Conservation (phyloP, 2,329 filamentous ascomycete genomes). For the Ambrosiella beaveri region DNA sequence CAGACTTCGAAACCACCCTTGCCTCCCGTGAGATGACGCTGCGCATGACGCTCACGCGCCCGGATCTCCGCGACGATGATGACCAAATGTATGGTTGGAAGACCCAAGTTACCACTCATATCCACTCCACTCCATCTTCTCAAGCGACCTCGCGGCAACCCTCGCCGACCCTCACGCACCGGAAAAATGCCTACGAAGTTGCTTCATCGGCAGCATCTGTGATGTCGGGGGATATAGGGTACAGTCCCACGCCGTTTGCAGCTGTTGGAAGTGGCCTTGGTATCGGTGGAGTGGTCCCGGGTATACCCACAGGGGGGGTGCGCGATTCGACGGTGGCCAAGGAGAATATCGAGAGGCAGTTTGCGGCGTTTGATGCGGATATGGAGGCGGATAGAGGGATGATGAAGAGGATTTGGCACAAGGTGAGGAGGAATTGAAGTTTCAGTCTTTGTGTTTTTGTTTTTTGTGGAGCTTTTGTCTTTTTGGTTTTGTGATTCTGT, state of each 20-base stretch:
- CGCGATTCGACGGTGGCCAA: conserved; percentile 23
- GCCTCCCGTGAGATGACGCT: conserved; percentile 67
- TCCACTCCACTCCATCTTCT: conserved; percentile 3
- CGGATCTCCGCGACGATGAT: conserved; percentile 64
- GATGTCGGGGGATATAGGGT: not conserved
- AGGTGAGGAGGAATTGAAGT: conserved; percentile 22
- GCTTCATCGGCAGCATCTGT: not conserved
- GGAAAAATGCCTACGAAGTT: not conserved
- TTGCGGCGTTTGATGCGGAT: conserved; percentile 37
- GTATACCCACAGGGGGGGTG: conserved; percentile 19
- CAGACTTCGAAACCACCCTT: conserved; percentile 11
- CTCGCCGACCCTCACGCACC: not conserved
- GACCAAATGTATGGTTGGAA: conserved; percentile 57
- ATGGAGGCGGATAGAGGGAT: conserved; percentile 32
- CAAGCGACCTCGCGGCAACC: conserved; percentile 6
- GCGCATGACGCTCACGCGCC: conserved; percentile 83
- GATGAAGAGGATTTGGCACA: conserved; percentile 49
- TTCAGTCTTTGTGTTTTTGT: not conserved
- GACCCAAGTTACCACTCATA: conserved; percentile 4
- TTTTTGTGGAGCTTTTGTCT: not conserved
- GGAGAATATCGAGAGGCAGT: conserved; percentile 36
- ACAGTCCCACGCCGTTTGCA: not conserved
- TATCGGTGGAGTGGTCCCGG: not conserved
- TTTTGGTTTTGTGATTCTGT: conserved; percentile 2
- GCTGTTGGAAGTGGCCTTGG: not conserved